Conservation (phyloP, 1,139 yeast genomes). For the Barnettozyma hawaiiensis region DNA sequence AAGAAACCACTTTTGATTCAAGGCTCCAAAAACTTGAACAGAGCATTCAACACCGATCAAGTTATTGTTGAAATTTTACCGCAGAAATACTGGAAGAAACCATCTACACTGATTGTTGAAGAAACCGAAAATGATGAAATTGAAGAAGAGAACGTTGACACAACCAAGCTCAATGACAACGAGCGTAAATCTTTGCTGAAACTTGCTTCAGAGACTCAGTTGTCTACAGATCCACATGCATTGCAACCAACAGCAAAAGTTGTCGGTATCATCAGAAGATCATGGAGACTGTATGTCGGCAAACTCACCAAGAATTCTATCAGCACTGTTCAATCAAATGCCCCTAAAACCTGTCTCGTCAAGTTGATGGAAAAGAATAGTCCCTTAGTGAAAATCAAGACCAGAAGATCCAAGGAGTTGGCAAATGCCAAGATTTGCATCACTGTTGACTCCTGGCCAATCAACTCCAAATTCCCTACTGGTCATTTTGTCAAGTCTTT, state of each 20-base stretch:
- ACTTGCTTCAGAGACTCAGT: constrained; percentile 9
- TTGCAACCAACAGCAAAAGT: constrained; percentile 87
- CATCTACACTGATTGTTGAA: constrained; percentile 73
- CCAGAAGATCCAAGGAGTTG: constrained; percentile 78
- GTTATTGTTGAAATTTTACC: constrained; percentile 91
- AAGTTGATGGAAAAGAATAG: constrained; percentile 82
- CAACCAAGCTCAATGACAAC: constrained; percentile 6
- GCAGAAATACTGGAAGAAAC: constrained; percentile 80
- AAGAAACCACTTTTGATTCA: constrained; percentile 76
- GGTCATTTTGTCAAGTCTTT: constrained; percentile 91
- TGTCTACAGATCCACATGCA: constrained; percentile 9
- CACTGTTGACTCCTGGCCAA: constrained; percentile 90
- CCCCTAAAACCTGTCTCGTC: constrained; percentile 78
- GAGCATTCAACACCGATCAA: constrained; percentile 88
- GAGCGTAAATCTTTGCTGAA: constrained; percentile 11
- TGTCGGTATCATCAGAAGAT: constrained; percentile 83
- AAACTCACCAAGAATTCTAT: constrained; percentile 83
- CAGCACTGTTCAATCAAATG: constrained; percentile 40
- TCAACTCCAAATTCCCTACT: constrained; percentile 76
- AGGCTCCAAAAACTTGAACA: constrained; percentile 80
- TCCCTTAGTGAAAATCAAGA: constrained; percentile 81
- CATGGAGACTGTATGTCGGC: constrained; percentile 96
- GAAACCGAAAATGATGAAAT: constrained; percentile 41
- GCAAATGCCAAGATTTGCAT: constrained; percentile 86
- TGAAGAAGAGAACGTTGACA: constrained; percentile 38